These are phyloP conservation scores for Tetracladium marchalianum DNA, from an alignment of 495 filamentous ascomycete species.

Conservation along the genomic window DNA sequence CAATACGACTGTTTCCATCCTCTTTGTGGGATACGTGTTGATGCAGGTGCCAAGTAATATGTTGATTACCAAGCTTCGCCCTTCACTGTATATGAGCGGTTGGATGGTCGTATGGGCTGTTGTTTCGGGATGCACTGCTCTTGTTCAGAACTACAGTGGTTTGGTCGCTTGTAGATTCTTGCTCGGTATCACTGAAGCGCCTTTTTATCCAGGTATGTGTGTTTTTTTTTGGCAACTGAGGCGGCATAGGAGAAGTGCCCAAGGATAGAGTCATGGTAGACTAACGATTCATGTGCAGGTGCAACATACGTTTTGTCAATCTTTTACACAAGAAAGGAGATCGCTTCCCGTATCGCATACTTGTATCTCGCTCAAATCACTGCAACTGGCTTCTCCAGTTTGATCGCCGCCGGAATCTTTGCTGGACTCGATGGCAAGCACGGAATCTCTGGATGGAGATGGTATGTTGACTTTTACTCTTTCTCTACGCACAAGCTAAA, in stretches of 20 bases:
- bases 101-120: slow-evolving; percentile 29
- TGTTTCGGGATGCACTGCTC: slow-evolving; percentile 30
- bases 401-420: slow-evolving; percentile 32
- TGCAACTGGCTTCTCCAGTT: slow-evolving; percentile 34
- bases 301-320: slow-evolving; percentile 32
- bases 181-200: slow-evolving; percentile 54
- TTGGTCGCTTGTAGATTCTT: slow-evolving; percentile 53
- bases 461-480: slow-evolving; percentile 11
- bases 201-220: slow-evolving; percentile 30
- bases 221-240: too few species aligned
- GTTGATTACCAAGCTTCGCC: slow-evolving; percentile 43
- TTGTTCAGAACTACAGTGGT: slow-evolving; percentile 41
- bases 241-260: too few species aligned
- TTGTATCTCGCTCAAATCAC: slow-evolving; percentile 30
- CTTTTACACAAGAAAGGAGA: slow-evolving; percentile 40
- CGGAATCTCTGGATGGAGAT: slow-evolving; percentile 21
- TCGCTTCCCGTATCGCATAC: slow-evolving; percentile 32
- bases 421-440: slow-evolving; percentile 15
- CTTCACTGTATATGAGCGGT: slow-evolving; percentile 25
- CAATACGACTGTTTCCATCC: slow-evolving; percentile 39
- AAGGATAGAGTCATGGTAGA: too few species aligned
- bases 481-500: not conserved
- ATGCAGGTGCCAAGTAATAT: slow-evolving; percentile 51
- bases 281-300: too few species aligned
- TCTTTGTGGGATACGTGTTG: slow-evolving; percentile 24